Base-by-base conservation (phyloP, 2,329 filamentous ascomycete species). In the Neopestalotiopsis sp. region DNA sequence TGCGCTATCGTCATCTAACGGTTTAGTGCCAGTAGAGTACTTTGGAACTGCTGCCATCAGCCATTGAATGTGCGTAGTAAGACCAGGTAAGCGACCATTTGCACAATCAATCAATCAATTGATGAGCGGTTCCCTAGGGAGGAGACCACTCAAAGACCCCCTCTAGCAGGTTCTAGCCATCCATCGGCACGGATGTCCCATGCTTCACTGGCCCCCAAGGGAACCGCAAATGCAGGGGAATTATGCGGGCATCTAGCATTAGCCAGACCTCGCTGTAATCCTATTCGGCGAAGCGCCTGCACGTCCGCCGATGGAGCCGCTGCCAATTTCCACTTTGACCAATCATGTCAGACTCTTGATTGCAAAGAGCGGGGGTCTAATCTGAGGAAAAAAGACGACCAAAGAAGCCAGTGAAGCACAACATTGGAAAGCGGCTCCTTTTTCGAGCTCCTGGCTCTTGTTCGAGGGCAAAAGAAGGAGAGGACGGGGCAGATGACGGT, bases 251-350 rank as follows among this genome's bases (percentile, higher is more conserved):
- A 62, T 34, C 34, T 34, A n/a, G 17, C 56, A 64, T 42, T 57
- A 24, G 42, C 38, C 61, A 69, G 69, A 70, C 74, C 74, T 74
- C 72, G 74, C 75, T 66, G 74, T 57, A 42, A 52, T 74, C 69
- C 75, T 72, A 75, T 75, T 76, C 69, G 75, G 3, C 67, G 49
- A 52, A 67, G 65, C 59, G 67, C 20, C 64, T 62, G 58, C 66
- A 65, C 68, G 60, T 67, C 57, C 65, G 68, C 52, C 64, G 60
- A 65, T 65, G 67, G 20, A 57, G 65, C 52, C 32, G 52, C 42
- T 38, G 65, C 52, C 65, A 67, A 67, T 67, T 60, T 67, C 65
- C 57, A 10, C 24, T 10, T 17, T n/a, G 13, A 10, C 65, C 65
- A 67, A 67, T 61, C 14, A 52, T n/a, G 12, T 28, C 32, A 13